Conservation (phyloP, 768 basidiomycete species). For the Dentipellis sp. region DNA sequence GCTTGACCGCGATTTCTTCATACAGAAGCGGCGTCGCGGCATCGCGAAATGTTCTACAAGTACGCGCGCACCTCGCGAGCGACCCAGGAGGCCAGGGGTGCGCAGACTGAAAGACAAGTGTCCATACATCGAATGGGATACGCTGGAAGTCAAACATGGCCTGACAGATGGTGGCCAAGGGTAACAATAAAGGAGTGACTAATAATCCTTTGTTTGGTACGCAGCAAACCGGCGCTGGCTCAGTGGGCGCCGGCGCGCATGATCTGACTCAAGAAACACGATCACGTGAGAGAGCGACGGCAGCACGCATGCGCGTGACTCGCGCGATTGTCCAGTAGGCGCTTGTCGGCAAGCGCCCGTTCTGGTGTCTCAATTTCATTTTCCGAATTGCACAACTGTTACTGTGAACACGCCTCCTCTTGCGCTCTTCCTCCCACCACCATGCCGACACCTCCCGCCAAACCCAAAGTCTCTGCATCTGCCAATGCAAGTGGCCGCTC, state of each 20-base stretch:
- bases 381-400: neutral
- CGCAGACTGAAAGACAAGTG: neutral
- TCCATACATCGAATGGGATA: neutral
- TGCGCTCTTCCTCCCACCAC: neutral
- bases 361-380: too few species aligned
- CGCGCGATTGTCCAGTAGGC: neutral
- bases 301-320: neutral
- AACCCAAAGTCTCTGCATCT: neutral
- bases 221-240: too few species aligned
- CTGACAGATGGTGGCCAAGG: too few species aligned
- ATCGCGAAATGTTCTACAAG: neutral
- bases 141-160: neutral
- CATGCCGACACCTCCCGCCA: neutral
- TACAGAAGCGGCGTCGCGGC: neutral
- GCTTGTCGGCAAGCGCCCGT: neutral
- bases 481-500: neutral
- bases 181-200: too few species aligned
- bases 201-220: too few species aligned
- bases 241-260: too few species aligned
- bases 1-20: neutral
- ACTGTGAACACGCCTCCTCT: neutral
- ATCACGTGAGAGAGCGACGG: slow-evolving; percentile 6
- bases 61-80: neutral
- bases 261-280: neutral
- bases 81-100: neutral